Evolutionary conservation across 2,329 filamentous ascomycete species (phyloP), one percentile per base, ranked within the genome.

Genomic region (Ascochyta clinopodiicola): DNA sequence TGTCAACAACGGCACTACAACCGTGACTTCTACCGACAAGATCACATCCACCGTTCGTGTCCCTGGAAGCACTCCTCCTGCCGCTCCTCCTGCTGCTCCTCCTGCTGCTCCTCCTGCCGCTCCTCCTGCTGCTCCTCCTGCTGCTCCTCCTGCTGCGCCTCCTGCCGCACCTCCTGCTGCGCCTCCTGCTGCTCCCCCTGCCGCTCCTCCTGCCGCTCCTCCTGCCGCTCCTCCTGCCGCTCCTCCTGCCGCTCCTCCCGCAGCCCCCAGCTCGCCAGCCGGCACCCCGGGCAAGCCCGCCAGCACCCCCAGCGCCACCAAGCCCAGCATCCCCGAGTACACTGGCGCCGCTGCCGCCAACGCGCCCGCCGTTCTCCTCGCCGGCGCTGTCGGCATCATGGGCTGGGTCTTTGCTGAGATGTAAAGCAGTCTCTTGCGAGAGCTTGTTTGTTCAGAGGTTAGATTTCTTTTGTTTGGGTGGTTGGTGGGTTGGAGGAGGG

Each of bases 371-470:
- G 42, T 42, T 13, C 43, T 53, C 12, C 35, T 57, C 21, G 44
- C 51, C 22, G 54, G 57, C 13, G 54, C 49, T 6, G 46, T 60
- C 15, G 53, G 57, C 31, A 12, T 54, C 19, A 51, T 54, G 44
- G 52, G 53, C 40, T 53, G 49, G 44, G 42, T 47, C 36, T 60
- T 60, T 27, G 53, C 57, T 15, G 44, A 34, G 27, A 31, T 60
- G 53, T 60, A 57, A 48, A 49, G 44, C 6, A 35, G 32, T 13
- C 1, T 34, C 2, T 3, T 37, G n/a, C 6, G 5, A 21, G 48
- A 27, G 8, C n/a, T 39, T 8, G 10, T 21, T 10, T 35, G 44
- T 29, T n/a, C 15, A 19, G 40, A 49, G 29, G 17, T 7, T 4
- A 15, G 10, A 31, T 42, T 46, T 46, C 50, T 19, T 46, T 31